Evolutionary conservation across 345 rosid genomes (phyloP), one percentile per base, ranked within the genome.

Genomic region (Linum trigynum): DNA sequence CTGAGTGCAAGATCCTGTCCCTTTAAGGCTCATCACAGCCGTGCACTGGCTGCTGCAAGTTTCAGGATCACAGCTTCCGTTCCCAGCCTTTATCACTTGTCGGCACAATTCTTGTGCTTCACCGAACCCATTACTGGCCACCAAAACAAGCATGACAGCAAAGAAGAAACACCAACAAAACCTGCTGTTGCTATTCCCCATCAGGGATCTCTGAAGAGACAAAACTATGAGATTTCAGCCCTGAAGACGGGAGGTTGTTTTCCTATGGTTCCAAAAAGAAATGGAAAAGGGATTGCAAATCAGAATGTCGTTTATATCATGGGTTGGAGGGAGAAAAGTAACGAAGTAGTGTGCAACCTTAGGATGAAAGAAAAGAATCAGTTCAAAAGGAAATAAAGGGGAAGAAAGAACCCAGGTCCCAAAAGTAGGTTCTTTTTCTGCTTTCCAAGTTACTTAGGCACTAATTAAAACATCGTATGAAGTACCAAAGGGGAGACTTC

Each of bases 1-100:
- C 7, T 70, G 68, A 43, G 64, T 70, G 59, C 73, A 70, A 3
- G 38, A 5, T 65, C 73, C 68, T 5, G 58, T 58, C 9, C 73
- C 73, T 65, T 58, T 63, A 48, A 38, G 14, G 53, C 14, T 48
- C 53, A 48, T 48, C 40, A 45, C 48, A 8, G 39, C 57, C 35
- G 68, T 43, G 73, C 73, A 70, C 14, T 48, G 59, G 35, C 38
- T 32, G 11, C 48, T 63, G 23, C 73, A 70, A 3, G 4, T 59
- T 39, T 8, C 5, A 6, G 45, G 59, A 32, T 70, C 64, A 51
- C 73, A 70, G 7, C 36, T 59, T 0, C 68, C 64, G 37, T 64
- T 59, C 10, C 68, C 73, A 10, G 73, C 63, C 17, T 48, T 48
- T 7, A 70, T 45, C 53, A 45, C 57, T 57, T 65, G 7, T 36